Conservation (phyloP, 805 yeast genomes). For the Starmerella asiatica region DNA sequence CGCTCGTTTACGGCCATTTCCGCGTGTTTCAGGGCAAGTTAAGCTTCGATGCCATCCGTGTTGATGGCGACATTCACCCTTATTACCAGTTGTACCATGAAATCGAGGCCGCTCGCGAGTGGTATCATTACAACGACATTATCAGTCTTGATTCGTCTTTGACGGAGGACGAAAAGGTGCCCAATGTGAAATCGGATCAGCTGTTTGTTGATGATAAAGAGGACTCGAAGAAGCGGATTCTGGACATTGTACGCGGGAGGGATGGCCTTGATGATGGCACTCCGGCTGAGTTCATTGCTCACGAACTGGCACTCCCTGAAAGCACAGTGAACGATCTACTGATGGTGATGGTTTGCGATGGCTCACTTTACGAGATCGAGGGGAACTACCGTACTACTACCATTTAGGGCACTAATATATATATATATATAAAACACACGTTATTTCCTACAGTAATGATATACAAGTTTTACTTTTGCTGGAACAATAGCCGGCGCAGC, state of each 20-base stretch:
- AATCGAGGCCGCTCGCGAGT: conserved; percentile 41
- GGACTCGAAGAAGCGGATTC: conserved; percentile 7
- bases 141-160: conserved; percentile 5
- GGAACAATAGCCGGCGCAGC: conserved; percentile 1
- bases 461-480: not conserved
- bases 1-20: conserved; percentile 35
- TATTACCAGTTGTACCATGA: conserved; percentile 51
- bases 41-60: conserved; percentile 36
- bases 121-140: conserved; percentile 27
- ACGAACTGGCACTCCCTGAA: conserved; percentile 8
- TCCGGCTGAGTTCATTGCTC: conserved; percentile 10
- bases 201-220: conserved; percentile 9
- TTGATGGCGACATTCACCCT: conserved; percentile 28
- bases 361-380: conserved; percentile 10
- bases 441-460: not conserved
- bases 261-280: conserved; percentile 15
- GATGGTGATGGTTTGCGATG: conserved; percentile 4
- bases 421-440: not conserved
- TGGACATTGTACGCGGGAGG: conserved; percentile 6
- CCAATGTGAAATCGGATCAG: not conserved
- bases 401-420: not conserved
- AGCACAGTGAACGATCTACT: not conserved
- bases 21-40: conserved; percentile 40
- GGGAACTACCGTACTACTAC: conserved; percentile 2
- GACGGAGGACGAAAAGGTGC: not conserved